Evolutionary conservation across 805 yeast genomes (phyloP).

Genomic region (Zygoascus bituminiphila): DNA sequence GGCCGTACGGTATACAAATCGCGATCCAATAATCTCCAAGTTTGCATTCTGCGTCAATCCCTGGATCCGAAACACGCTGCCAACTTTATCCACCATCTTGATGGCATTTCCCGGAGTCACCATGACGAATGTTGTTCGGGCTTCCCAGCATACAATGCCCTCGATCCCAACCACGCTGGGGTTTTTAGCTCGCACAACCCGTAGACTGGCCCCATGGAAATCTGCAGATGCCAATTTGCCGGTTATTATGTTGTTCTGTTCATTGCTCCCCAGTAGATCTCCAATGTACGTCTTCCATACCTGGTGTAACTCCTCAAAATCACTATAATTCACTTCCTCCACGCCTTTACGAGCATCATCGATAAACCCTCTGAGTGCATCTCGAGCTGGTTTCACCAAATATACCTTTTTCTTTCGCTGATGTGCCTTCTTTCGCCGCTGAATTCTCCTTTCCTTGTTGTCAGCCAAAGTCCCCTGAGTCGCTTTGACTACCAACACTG

Average conservation of each 20-base stretch:
- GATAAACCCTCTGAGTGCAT: slow-evolving; percentile 20
- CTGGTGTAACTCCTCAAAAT: slow-evolving; percentile 46
- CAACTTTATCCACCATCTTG: slow-evolving; percentile 57
- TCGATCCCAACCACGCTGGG: slow-evolving; percentile 47
- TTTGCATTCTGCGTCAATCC: slow-evolving; percentile 16
- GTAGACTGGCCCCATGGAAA: slow-evolving; percentile 64
- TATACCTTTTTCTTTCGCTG: slow-evolving; percentile 8
- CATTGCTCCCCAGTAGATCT: slow-evolving; percentile 37
- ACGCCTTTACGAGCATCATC: slow-evolving; percentile 13
- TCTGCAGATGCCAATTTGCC: slow-evolving; percentile 62
- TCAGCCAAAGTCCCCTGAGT: slow-evolving; percentile 3
- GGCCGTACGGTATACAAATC: slow-evolving; percentile 64
- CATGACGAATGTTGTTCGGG: slow-evolving; percentile 61
- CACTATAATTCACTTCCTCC: slow-evolving; percentile 32
- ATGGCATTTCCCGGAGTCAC: slow-evolving; percentile 60
- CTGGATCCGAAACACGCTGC: slow-evolving; percentile 42
- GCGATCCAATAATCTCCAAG: slow-evolving; percentile 68
- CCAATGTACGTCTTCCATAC: slow-evolving; percentile 68
- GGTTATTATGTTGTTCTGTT: slow-evolving; percentile 7
- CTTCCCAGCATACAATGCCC: slow-evolving; percentile 82
- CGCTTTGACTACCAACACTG: slow-evolving; percentile 23
- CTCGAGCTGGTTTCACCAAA: slow-evolving; percentile 19
- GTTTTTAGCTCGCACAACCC: slow-evolving; percentile 51
- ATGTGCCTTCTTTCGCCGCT: slow-evolving; percentile 2
- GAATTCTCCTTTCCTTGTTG: slow-evolving; percentile 4